Base-by-base conservation (phyloP, 2,329 filamentous ascomycete genomes). In the Microthyrium microscopicum region DNA sequence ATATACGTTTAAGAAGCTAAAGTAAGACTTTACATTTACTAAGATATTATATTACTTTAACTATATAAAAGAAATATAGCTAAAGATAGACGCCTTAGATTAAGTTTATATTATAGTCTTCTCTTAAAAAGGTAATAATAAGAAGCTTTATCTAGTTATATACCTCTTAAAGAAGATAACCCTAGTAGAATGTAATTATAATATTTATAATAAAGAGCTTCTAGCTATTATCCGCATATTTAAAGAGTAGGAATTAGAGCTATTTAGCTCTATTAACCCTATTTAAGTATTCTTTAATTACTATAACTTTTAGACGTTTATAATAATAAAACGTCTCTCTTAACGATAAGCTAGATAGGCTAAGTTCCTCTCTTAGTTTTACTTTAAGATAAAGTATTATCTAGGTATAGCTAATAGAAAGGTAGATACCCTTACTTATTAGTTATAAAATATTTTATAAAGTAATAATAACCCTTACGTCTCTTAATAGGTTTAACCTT, bases 141-240 rank as follows among this genome's bases (percentile, higher is more conserved):
- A 37, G 1, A 20, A 31, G 12, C 19, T 35, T 12, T 19, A 38
- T n/a, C 43, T 35, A n/a, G 37, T 48, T 0, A 40, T 36, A 4
- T 49, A 39, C 39, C 43, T 29, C 16, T 45, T 33, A 11, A 40
- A 34, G 33, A 49, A 46, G 26, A 33, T 47, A 19, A 28, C 17
- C 9, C 38, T 31, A 6, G 39, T 36, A 2, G 36, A 53, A 38
- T 39, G 31, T 4, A 54, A 53, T 37, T 54, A 53, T 36, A 27
- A 51, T 4, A 51, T 52, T 12, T 42, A 53, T 31, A 38, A 55
- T 31, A 52, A 54, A 33, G 47, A 54, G 41, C 40, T 56, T 2
- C 25, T 54, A 5, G 48, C 48, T 2, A 49, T 56, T 27, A 33
- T 55, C n/a, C 29, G 29, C 3, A 31, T 17, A n/a, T 43, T 52